phyloP scores from a whole-genome alignment of 2,329 filamentous ascomycete genomes.

The Cladosporium sp. region DNA sequence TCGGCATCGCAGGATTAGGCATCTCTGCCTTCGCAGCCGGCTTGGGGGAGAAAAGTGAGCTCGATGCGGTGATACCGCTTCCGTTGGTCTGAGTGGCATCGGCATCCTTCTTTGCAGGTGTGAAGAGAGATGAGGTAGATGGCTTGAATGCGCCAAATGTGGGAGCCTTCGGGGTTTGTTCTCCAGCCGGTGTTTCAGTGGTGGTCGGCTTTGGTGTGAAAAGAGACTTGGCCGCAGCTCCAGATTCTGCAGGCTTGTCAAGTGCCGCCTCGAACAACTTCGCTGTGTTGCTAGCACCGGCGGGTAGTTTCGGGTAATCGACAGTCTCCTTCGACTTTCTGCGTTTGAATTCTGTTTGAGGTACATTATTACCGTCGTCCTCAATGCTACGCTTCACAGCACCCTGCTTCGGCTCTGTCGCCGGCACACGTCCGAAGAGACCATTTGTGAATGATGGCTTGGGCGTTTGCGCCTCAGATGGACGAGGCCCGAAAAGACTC shows the following conservation, averaged over 20 bases:
- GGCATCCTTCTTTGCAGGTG: slow-evolving; percentile 16
- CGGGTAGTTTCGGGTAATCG: slow-evolving; percentile 33
- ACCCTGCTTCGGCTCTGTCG: slow-evolving; percentile 29
- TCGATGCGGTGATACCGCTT: neutral
- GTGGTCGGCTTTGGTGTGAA: slow-evolving; percentile 20
- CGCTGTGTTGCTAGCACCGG: slow-evolving; percentile 33
- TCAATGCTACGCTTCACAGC: slow-evolving; percentile 29
- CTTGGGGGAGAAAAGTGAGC: slow-evolving; percentile 2
- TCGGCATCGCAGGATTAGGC: slow-evolving; percentile 3
- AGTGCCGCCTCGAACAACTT: slow-evolving; percentile 35
- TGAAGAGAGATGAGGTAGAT: slow-evolving; percentile 16
- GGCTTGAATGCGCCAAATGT: slow-evolving; percentile 21
- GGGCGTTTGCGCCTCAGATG: slow-evolving; percentile 23
- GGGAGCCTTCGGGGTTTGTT: slow-evolving; percentile 16
- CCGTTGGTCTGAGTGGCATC: neutral
- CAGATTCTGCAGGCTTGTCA: slow-evolving; percentile 26
- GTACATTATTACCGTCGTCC: slow-evolving; percentile 20
- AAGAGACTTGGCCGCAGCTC: slow-evolving; percentile 22
- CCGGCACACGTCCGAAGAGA: slow-evolving; percentile 27
- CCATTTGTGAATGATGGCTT: slow-evolving; percentile 21
- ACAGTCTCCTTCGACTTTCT: slow-evolving; percentile 30
- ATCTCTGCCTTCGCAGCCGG: neutral
- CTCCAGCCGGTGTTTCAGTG: neutral
- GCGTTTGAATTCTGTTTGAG: slow-evolving; percentile 35
- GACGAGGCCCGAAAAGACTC: slow-evolving; percentile 20